phyloP scores from a whole-genome alignment of 2,329 filamentous ascomycete genomes.

The Phyllosticta paracitricarpa region DNA sequence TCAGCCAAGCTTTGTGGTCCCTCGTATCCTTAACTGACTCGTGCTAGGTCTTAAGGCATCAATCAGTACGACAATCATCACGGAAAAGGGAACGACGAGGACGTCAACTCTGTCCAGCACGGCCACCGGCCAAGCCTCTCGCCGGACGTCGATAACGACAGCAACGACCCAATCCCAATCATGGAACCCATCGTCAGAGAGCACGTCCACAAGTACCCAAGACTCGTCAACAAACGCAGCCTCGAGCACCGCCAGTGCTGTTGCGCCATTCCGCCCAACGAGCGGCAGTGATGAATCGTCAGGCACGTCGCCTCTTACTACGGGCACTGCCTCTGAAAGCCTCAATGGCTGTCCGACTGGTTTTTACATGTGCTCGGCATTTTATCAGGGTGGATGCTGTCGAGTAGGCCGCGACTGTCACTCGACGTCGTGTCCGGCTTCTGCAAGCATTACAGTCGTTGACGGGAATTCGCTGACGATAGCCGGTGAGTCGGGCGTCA shows the following conservation, averaged over 20 bases:
- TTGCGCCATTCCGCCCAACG: conserved; percentile 34
- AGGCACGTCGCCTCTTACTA: neutral
- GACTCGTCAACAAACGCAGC: conserved; percentile 19
- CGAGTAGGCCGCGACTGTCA: conserved; percentile 78
- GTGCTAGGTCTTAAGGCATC: conserved; percentile 13
- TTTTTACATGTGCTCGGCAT: conserved; percentile 83
- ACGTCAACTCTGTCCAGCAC: conserved; percentile 9
- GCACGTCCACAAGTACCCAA: neutral
- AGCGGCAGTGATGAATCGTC: conserved; percentile 21
- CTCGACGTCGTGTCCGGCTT: conserved; percentile 63
- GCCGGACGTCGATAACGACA: conserved; percentile 13
- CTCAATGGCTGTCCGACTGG: conserved; percentile 63
- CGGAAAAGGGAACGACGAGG: conserved; percentile 10
- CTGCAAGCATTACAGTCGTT: conserved; percentile 53
- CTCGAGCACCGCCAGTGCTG: conserved; percentile 26
- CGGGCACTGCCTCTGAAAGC: conserved; percentile 25
- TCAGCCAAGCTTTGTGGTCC: neutral
- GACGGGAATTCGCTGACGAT: conserved; percentile 58
- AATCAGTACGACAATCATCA: conserved; percentile 17
- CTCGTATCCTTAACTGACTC: neutral
- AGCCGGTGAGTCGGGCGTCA: conserved; percentile 49
- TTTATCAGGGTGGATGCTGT: conserved; percentile 76
- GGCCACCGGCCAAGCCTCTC: neutral
- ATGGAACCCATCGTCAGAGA: neutral
- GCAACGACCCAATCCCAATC: conserved; percentile 26